Percentiles rank a stretch among this genome's conserved stretches.
These are phyloP conservation scores for Coniochaeta ligniaria DNA, from an alignment of 2,329 filamentous ascomycete genomes.

Conservation along the genomic window DNA sequence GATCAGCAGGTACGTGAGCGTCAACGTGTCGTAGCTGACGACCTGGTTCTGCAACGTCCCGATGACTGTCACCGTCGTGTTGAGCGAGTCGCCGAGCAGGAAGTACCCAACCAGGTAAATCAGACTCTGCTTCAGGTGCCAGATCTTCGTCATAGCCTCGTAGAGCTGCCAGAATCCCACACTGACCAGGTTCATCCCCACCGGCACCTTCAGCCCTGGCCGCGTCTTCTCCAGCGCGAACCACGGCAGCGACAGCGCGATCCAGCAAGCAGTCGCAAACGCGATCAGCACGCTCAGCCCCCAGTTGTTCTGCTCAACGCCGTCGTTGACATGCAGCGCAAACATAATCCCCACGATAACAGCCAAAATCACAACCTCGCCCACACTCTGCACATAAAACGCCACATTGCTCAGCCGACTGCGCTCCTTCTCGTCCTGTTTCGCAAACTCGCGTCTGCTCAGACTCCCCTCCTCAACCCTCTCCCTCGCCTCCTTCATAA, in stretches of 20 bases:
- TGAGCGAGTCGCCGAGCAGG: slow-evolving; percentile 61
- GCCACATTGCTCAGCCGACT: slow-evolving; percentile 57
- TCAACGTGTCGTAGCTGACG: slow-evolving; percentile 57
- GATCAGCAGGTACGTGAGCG: slow-evolving; percentile 58
- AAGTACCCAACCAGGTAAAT: slow-evolving; percentile 63
- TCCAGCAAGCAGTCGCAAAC: slow-evolving; percentile 57
- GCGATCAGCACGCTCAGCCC: slow-evolving; percentile 58
- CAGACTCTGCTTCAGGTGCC: slow-evolving; percentile 57
- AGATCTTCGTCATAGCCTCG: slow-evolving; percentile 51
- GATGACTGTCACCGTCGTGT: slow-evolving; percentile 64
- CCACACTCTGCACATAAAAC: slow-evolving; percentile 57
- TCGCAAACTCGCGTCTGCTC: slow-evolving; percentile 51
- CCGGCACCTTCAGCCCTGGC: slow-evolving; percentile 41
- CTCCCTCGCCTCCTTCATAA: slow-evolving; percentile 23
- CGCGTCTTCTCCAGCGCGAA: slow-evolving; percentile 58
- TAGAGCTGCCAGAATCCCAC: slow-evolving; percentile 57
- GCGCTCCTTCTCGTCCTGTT: slow-evolving; percentile 53
- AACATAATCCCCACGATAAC: slow-evolving; percentile 59
- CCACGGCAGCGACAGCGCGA: slow-evolving; percentile 58
- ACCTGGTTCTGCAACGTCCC: slow-evolving; percentile 58
- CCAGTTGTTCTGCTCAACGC: slow-evolving; percentile 56
- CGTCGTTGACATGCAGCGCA: slow-evolving; percentile 50
- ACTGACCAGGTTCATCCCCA: slow-evolving; percentile 38
- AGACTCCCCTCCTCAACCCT: slow-evolving; percentile 36
- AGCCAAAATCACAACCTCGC: slow-evolving; percentile 56